Evolutionary conservation across 495 filamentous ascomycete genomes (phyloP), one percentile per base, ranked within the genome.

Genomic region (Penicillium coprophilum): DNA sequence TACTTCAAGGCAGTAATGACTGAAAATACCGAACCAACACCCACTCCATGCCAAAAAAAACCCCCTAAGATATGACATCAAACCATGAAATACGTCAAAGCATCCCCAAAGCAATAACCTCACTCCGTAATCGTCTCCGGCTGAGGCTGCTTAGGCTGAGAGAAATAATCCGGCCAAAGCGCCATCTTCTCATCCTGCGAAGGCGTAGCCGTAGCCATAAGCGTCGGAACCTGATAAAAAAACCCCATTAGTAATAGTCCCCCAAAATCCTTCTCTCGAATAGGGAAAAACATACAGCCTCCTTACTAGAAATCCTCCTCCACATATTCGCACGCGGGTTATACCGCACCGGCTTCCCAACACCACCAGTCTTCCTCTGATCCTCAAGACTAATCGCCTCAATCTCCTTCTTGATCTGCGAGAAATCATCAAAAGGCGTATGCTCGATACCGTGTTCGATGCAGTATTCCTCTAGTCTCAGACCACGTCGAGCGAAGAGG

Each of bases 321-420:
- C 87, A 89, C 70, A 89, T 73, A 66, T 88, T 88, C 9, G 86
- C 86, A 9, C 86, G 75, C 11, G 87, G 87, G 66, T 89, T 90
- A 67, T 87, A 89, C 55, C 80, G 71, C 7, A 75, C 78, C 9
- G 85, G 86, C 49, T 78, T 76, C 27, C 87, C 87, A 39, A 76
- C 69, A 51, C 87, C 87, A 38, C 79, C 75, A 0, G 86, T 90
- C 77, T 86, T 82, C 65, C 79, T 67, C 61, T 85, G 74, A 57
- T 89, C 85, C 59, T 87, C 80, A 56, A 73, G 70, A 27, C 76
- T 77, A 59, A 91, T 84, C 38, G 67, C 75, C 68, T 80, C 70
- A 50, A 89, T 76, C 66, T 87, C 86, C 8, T 61, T 67, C 73
- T 88, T 82, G 62, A 91, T 83, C 68, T 87, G 87, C 12, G 81